Evolutionary conservation across 768 basidiomycete genomes (phyloP).

Genomic region (Mycena vitilis): DNA sequence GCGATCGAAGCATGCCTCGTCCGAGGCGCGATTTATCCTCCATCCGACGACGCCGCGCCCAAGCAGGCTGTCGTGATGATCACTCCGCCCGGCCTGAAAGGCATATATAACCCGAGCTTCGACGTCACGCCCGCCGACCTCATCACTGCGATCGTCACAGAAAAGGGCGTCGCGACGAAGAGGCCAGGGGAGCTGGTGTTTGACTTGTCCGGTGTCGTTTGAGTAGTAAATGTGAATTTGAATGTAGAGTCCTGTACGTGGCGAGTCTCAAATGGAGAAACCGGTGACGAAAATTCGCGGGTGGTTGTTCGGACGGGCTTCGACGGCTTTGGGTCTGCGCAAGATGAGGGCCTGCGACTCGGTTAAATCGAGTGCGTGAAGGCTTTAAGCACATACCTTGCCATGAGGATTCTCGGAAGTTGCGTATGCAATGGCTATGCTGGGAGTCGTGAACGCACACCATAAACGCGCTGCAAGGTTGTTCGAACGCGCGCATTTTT

Average conservation of each 20-base stretch:
- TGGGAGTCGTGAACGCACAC: conserved; percentile 87
- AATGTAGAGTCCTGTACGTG: too few species aligned
- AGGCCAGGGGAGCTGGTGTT: conserved; percentile 49
- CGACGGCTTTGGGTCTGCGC: conserved; percentile 30
- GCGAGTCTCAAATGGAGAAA: conserved; percentile 16
- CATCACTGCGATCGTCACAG: conserved; percentile 95
- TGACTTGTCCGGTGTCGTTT: conserved; percentile 56
- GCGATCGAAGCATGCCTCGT: conserved; percentile 89
- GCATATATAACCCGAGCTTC: conserved; percentile 93
- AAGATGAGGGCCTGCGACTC: conserved; percentile 34
- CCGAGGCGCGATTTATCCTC: conserved; percentile 80
- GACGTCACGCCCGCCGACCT: conserved; percentile 96
- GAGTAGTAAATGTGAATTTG: conserved; percentile 53
- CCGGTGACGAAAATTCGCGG: conserved; percentile 31
- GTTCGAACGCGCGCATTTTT: neutral
- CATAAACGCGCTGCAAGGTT: conserved; percentile 69
- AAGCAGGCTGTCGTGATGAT: conserved; percentile 86
- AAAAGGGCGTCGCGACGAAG: conserved; percentile 91
- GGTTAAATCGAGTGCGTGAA: neutral
- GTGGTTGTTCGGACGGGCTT: conserved; percentile 28
- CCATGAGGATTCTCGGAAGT: conserved; percentile 65
- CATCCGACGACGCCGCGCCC: conserved; percentile 52
- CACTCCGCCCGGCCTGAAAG: conserved; percentile 73
- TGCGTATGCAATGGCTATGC: conserved; percentile 84
- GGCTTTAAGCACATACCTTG: conserved; percentile 57